A percentile compares a stretch with the other conserved stretches of the same genome.
These are phyloP conservation scores for Plectosphaerella plurivora DNA, from an alignment of 2,329 filamentous ascomycete species.

Conservation along the genomic window DNA sequence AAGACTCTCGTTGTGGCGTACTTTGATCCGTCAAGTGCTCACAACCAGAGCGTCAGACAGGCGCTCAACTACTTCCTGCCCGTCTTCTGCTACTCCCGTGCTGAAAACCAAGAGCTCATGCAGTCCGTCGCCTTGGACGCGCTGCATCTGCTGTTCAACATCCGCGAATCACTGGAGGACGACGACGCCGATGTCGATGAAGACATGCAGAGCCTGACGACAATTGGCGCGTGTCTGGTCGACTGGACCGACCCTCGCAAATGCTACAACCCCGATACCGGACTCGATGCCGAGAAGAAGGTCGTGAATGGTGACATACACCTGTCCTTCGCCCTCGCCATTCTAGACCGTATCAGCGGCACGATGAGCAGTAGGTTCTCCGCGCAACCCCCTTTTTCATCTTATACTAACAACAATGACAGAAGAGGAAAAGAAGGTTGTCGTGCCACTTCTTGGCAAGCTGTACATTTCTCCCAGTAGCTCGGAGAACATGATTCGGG, in stretches of 20 bases:
- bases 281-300: slow-evolving; percentile 56
- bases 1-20: slow-evolving; percentile 81
- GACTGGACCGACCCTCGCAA: slow-evolving; percentile 96
- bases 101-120: slow-evolving; percentile 82
- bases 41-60: slow-evolving; percentile 80
- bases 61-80: slow-evolving; percentile 90
- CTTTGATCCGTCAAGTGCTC: slow-evolving; percentile 78
- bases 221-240: slow-evolving; percentile 76
- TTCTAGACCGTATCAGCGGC: slow-evolving; percentile 69
- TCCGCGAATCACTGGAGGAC: slow-evolving; percentile 69
- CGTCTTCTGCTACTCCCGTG: slow-evolving; percentile 83
- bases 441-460: slow-evolving; percentile 76
- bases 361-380: slow-evolving; percentile 58
- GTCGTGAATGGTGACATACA: slow-evolving; percentile 74
- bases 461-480: slow-evolving; percentile 70
- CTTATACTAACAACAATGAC: slow-evolving; percentile 23
- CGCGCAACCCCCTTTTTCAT: not conserved
- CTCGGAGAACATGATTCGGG: slow-evolving; percentile 51
- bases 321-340: slow-evolving; percentile 69
- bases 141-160: slow-evolving; percentile 68
- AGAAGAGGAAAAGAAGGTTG: slow-evolving; percentile 83
- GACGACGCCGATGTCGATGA: slow-evolving; percentile 71
- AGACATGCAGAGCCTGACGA: slow-evolving; percentile 72
- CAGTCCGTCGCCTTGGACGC: slow-evolving; percentile 67
- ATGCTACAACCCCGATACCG: slow-evolving; percentile 49